Percentiles rank a stretch among this genome's conserved stretches.
These are phyloP conservation scores for Jatropha podagrica DNA, from an alignment of 441 rosid species.

Conservation along the genomic window DNA sequence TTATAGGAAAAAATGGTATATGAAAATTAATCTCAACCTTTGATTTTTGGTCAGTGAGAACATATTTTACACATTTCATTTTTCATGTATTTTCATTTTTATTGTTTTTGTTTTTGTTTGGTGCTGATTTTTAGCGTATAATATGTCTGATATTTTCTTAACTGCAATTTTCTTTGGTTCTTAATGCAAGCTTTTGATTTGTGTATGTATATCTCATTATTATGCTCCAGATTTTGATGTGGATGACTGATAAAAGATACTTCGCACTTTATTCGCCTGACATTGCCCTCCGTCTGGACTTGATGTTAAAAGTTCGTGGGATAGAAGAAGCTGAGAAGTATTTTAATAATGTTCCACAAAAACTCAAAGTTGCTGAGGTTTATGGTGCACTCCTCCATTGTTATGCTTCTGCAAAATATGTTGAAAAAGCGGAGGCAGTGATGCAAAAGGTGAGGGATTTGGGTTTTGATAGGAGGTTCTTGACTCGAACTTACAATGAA, in stretches of 20 bases:
- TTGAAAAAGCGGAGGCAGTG: constrained; percentile 44
- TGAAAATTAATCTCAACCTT: no score
- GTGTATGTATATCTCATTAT: neutral
- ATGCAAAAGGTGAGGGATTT: constrained; percentile 40
- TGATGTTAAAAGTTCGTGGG: constrained; percentile 49
- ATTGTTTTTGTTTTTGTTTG: neutral
- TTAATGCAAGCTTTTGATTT: no score
- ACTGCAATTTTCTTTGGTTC: no score
- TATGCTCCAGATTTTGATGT: constrained; percentile 40
- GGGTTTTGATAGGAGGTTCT: constrained; percentile 22
- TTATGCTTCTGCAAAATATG: constrained; percentile 31
- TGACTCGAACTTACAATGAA: constrained; percentile 25
- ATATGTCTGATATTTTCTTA: neutral
- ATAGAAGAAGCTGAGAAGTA: constrained; percentile 38
- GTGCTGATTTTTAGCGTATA: neutral
- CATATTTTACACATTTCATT: no score
- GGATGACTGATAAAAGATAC: constrained; percentile 45
- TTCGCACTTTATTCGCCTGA: constrained; percentile 26
- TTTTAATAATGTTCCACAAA: constrained; percentile 31
- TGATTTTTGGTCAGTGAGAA: no score
- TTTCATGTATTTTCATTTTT: no score
- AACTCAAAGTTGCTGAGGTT: constrained; percentile 22
- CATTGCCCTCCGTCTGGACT: constrained; percentile 42
- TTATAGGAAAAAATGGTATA: no score
- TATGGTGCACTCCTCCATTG: constrained; percentile 46